These are phyloP conservation scores for Corchorus capsularis DNA, from an alignment of 345 rosid genomes.

Conservation along the genomic window DNA sequence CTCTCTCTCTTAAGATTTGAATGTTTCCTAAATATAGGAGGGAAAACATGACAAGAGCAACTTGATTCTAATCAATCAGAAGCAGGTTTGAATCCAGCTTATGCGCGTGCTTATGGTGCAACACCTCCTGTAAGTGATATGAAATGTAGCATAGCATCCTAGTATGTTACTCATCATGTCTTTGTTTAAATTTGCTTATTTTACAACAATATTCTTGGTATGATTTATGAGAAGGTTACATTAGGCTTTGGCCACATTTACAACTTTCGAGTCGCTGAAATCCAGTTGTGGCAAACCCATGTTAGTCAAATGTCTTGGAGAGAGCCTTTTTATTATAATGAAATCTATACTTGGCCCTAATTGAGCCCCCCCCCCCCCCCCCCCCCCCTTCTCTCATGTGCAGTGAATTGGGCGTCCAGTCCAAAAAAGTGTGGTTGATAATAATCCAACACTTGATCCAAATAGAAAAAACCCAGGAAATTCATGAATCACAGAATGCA, in stretches of 20 bases:
- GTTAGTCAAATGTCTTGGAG: neutral
- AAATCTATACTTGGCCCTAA: no score
- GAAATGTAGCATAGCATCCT: neutral
- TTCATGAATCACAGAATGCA: no score
- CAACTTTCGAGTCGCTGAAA: neutral
- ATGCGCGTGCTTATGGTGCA: conserved; percentile 71
- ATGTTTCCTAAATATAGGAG: conserved; percentile 34
- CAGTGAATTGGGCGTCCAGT: no score
- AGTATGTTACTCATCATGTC: neutral
- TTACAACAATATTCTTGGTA: neutral
- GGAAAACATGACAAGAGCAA: conserved; percentile 88
- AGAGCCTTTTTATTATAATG: neutral
- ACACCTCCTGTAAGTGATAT: conserved; percentile 76
- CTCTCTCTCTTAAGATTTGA: no score
- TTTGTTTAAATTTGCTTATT: neutral
- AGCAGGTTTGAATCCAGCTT: conserved; percentile 60
- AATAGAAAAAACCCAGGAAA: no score
- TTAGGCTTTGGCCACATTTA: conserved; percentile 7
- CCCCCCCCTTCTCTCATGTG: no score
- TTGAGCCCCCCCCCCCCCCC: no score
- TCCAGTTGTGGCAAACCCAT: neutral
- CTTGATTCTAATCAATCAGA: conserved; percentile 70
- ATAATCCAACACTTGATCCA: no score
- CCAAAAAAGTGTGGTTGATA: no score
- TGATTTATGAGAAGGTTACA: neutral